These are phyloP conservation scores for Quercus tomentella DNA, from an alignment of 331 rosid species.

Conservation along the genomic window DNA sequence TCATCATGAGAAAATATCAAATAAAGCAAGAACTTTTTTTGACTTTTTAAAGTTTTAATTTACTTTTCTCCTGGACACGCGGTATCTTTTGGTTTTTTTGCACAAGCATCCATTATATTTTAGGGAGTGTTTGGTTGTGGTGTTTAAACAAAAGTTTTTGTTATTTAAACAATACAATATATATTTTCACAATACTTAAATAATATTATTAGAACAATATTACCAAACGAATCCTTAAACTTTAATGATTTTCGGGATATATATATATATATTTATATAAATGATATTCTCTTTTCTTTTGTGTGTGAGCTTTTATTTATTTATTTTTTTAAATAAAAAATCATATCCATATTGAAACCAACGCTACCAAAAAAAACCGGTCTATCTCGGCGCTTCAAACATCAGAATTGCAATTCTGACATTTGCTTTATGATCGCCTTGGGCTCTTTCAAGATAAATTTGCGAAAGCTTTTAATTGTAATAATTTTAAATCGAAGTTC, in stretches of 20 bases:
- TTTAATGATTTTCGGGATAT: too few species aligned
- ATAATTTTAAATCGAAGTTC: neutral
- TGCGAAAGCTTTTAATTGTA: neutral
- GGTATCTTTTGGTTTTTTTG: neutral
- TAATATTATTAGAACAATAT: accelerated
- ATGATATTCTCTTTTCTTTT: too few species aligned
- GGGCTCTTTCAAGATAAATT: neutral
- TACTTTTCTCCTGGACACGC: neutral
- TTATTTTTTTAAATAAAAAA: too few species aligned
- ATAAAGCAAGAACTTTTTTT: neutral
- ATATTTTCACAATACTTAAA: accelerated
- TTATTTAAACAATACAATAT: accelerated
- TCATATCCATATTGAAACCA: too few species aligned
- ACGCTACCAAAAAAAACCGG: too few species aligned
- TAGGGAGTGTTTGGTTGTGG: neutral
- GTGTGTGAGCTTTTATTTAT: too few species aligned
- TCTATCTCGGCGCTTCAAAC: too few species aligned
- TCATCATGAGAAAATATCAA: neutral
- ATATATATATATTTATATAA: too few species aligned
- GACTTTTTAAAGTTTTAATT: neutral
- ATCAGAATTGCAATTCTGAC: too few species aligned
- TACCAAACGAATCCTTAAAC: accelerated
- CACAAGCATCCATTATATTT: neutral
- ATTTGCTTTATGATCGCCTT: too few species aligned
- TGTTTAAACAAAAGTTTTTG: accelerated